These are phyloP conservation scores for Colletotrichum zoysiae DNA, from an alignment of 2,329 filamentous ascomycete genomes.

Conservation along the genomic window DNA sequence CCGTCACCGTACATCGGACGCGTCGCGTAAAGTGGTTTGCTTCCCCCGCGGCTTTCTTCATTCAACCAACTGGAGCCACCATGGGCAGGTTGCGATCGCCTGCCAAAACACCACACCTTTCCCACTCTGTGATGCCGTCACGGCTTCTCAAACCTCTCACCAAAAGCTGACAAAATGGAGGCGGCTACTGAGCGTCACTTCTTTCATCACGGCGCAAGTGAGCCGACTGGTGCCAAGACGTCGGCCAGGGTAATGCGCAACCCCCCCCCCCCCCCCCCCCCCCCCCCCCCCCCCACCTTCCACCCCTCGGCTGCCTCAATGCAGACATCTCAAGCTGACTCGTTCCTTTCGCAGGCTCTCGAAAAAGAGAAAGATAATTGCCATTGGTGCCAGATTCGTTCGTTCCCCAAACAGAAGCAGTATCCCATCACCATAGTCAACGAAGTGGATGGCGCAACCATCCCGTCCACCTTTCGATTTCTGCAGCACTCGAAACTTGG, in stretches of 20 bases:
- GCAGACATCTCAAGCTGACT: slow-evolving; percentile 8
- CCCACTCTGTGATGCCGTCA: neutral
- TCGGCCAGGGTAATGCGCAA: slow-evolving; percentile 38
- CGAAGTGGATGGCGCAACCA: slow-evolving; percentile 64
- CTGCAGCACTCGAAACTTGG: slow-evolving; percentile 72
- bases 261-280: no score
- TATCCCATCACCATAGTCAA: slow-evolving; percentile 76
- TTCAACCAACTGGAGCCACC: neutral
- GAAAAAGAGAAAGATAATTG: slow-evolving; percentile 60
- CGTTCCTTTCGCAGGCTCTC: slow-evolving; percentile 47
- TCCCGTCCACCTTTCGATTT: slow-evolving; percentile 76
- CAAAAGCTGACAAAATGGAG: slow-evolving; percentile 55
- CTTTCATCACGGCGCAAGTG: slow-evolving; percentile 57
- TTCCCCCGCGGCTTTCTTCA: neutral
- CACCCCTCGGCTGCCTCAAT: neutral
- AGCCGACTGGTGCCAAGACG: slow-evolving; percentile 3
- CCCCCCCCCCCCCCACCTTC: no score
- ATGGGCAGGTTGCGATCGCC: neutral
- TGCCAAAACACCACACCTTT: neutral
- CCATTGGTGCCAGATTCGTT: slow-evolving; percentile 72
- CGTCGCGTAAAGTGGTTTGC: slow-evolving; percentile 40
- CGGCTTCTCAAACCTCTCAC: no score
- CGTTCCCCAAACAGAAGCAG: slow-evolving; percentile 61
- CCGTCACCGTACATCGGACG: neutral
- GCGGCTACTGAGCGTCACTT: slow-evolving; percentile 61